phyloP scores from a whole-genome alignment of 495 filamentous ascomycete species.

The Trichoderma virens region DNA sequence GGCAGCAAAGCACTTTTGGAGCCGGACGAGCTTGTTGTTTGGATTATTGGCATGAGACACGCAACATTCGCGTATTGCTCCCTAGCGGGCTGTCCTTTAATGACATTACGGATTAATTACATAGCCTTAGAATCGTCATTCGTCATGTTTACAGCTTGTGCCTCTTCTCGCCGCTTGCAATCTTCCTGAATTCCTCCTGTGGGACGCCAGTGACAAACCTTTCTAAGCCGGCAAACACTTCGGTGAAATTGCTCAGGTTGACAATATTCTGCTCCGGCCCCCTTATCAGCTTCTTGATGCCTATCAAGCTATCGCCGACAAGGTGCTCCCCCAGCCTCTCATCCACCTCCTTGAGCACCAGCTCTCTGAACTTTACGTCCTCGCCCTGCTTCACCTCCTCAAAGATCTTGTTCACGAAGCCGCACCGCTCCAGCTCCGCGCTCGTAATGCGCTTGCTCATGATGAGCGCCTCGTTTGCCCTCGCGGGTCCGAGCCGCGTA shows the following conservation, averaged over 20 bases:
- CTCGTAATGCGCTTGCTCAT: slow-evolving; percentile 73
- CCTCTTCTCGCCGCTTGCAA: slow-evolving; percentile 51
- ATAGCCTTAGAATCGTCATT: neutral
- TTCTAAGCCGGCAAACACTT: slow-evolving; percentile 81
- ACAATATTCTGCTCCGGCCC: slow-evolving; percentile 62
- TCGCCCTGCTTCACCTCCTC: slow-evolving; percentile 42
- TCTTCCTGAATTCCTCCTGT: slow-evolving; percentile 70
- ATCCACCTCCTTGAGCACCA: slow-evolving; percentile 75
- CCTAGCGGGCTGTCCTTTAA: neutral
- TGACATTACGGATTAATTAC: slow-evolving; percentile 4
- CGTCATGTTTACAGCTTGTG: slow-evolving; percentile 66
- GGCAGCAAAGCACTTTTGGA: slow-evolving; percentile 66
- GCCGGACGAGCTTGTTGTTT: slow-evolving; percentile 69
- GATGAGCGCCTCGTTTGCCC: slow-evolving; percentile 91
- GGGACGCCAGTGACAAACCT: slow-evolving; percentile 71
- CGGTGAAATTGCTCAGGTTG: slow-evolving; percentile 66
- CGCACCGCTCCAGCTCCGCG: slow-evolving; percentile 65
- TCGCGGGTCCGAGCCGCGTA: slow-evolving; percentile 69
- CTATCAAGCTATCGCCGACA: slow-evolving; percentile 64
- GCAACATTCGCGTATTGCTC: slow-evolving; percentile 3
- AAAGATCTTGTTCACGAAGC: slow-evolving; percentile 89
- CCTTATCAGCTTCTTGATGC: slow-evolving; percentile 78
- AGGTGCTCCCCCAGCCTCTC: slow-evolving; percentile 75
- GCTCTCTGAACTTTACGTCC: slow-evolving; percentile 53
- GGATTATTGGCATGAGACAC: slow-evolving; percentile 35